phyloP scores from a whole-genome alignment of 805 yeast species.

The Metschnikowia corniflorae region DNA sequence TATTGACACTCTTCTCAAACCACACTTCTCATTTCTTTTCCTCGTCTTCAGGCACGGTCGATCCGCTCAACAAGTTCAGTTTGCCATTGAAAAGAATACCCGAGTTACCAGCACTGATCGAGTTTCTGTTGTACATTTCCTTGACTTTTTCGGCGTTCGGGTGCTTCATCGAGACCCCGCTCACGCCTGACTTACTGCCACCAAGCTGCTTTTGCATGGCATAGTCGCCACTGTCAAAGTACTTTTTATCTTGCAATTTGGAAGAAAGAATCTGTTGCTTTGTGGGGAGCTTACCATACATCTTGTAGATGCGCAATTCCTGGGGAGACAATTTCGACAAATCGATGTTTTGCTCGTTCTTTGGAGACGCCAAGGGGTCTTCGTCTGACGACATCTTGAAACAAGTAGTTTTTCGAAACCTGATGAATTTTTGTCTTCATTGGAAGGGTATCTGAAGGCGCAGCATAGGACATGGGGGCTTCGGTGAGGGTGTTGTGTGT shows the following conservation, averaged over 20 bases:
- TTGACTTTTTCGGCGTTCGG: conserved; percentile 59
- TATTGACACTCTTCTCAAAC: too few relatives aligned
- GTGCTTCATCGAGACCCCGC: conserved; percentile 40
- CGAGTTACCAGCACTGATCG: conserved; percentile 48
- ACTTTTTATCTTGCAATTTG: conserved; percentile 82
- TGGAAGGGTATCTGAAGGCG: not conserved
- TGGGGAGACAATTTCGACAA: conserved; percentile 64
- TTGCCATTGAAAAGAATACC: conserved; percentile 47
- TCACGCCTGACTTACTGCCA: conserved; percentile 28
- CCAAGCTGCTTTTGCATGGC: conserved; percentile 63
- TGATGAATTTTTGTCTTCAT: not conserved
- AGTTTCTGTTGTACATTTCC: conserved; percentile 53
- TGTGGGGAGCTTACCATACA: conserved; percentile 86
- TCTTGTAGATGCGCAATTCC: conserved; percentile 69
- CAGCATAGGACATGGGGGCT: too few relatives aligned
- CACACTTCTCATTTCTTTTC: too few relatives aligned
- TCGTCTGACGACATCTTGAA: conserved; percentile 36
- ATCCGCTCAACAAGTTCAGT: conserved; percentile 53
- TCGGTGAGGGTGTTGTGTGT: too few relatives aligned
- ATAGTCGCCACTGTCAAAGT: conserved; percentile 92
- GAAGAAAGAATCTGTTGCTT: conserved; percentile 71
- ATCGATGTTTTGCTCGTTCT: conserved; percentile 46
- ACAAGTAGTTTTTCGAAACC: too few relatives aligned
- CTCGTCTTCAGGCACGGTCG: conserved; percentile 25
- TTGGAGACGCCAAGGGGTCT: conserved; percentile 51